phyloP scores from a whole-genome alignment of 192 early-diverging fungal species.

The Funneliformis geosporum region DNA sequence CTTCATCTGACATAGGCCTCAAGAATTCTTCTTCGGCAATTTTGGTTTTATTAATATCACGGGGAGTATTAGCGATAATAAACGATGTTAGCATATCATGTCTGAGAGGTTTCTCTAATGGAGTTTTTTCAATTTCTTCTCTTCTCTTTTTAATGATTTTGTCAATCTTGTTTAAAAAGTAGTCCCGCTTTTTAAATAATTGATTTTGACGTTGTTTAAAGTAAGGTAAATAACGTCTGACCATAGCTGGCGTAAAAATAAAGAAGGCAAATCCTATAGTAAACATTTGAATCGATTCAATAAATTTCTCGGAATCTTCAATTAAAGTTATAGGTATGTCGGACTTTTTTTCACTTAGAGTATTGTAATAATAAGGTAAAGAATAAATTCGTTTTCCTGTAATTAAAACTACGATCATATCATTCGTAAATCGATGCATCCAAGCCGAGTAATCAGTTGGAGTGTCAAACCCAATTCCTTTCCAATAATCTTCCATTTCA shows the following conservation, averaged over 20 bases:
- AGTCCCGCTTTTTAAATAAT: background rate
- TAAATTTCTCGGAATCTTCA: background rate
- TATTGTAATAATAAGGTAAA: background rate
- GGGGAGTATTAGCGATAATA: slow-evolving; percentile 18
- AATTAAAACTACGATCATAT: slow-evolving; percentile 17
- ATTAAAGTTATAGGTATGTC: background rate
- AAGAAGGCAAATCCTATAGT: background rate
- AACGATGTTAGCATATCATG: slow-evolving; percentile 12
- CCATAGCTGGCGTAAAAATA: background rate
- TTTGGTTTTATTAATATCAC: background rate
- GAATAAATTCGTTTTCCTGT: background rate
- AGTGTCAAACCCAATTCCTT: background rate
- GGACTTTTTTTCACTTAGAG: background rate
- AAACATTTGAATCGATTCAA: background rate
- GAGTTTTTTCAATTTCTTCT: slow-evolving; percentile 6
- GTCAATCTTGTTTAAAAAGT: background rate
- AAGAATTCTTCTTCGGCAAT: background rate
- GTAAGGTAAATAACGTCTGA: background rate
- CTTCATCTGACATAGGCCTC: slow-evolving; percentile 15
- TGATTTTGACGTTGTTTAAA: background rate
- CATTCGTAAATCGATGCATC: slow-evolving; percentile 27
- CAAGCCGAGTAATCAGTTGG: slow-evolving; percentile 7
- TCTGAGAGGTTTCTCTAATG: background rate
- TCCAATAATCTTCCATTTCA: slow-evolving; percentile 25
- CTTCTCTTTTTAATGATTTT: slow-evolving; percentile 7